These are phyloP conservation scores for Epichloe bromicola DNA, from an alignment of 2,329 filamentous ascomycete species.

Conservation along the genomic window DNA sequence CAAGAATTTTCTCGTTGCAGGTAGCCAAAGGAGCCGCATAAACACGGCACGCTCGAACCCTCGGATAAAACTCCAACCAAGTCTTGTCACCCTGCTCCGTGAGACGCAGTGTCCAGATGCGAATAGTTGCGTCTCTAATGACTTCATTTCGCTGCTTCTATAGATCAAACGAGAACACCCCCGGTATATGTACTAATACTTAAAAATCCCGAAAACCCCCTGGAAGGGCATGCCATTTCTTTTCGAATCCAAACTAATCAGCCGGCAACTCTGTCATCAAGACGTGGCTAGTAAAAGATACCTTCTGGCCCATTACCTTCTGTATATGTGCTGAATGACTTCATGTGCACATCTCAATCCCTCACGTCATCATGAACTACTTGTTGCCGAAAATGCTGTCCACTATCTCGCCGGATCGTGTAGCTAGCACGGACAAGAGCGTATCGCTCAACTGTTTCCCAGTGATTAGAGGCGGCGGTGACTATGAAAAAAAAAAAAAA, in stretches of 20 bases:
- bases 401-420: constrained; percentile 66
- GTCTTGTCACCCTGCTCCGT: no score
- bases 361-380: neutral
- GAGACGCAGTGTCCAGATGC: no score
- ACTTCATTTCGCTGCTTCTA: neutral
- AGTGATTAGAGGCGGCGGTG: constrained; percentile 9
- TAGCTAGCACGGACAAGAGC: constrained; percentile 64
- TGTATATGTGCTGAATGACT: neutral
- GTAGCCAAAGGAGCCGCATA: no score
- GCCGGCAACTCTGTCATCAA: neutral
- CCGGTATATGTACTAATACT: neutral
- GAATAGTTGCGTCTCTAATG: neutral
- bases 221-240: neutral
- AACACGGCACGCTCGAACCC: no score
- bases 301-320: neutral
- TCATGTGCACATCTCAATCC: neutral
- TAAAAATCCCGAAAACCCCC: no score
- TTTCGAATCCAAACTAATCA: neutral
- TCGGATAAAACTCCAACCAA: no score
- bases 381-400: constrained; percentile 50
- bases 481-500: neutral
- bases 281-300: neutral
- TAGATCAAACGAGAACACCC: neutral
- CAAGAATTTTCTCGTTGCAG: no score
- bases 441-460: constrained; percentile 58